phyloP scores from a whole-genome alignment of 768 basidiomycete species.

The Kwoniella heveanensis region DNA sequence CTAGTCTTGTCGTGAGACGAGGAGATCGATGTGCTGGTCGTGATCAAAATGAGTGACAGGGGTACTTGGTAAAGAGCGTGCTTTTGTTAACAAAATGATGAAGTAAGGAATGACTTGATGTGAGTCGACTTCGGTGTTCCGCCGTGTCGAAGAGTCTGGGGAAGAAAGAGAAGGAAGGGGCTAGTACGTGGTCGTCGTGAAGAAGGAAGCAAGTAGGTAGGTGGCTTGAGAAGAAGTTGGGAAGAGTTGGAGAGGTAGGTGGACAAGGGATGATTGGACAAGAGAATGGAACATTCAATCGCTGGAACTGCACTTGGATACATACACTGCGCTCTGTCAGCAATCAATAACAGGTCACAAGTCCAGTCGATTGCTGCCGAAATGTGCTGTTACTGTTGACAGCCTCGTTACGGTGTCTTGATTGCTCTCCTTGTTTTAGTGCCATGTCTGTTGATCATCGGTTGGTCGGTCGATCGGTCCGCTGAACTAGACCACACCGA shows the following conservation, averaged over 20 bases:
- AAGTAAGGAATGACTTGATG: background rate
- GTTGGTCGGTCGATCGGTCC: conserved; percentile 2
- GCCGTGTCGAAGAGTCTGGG: background rate
- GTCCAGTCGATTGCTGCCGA: too few species aligned
- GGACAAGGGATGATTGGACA: too few species aligned
- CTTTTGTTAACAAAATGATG: background rate
- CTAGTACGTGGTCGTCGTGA: background rate
- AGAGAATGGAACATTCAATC: background rate
- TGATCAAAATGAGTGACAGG: background rate
- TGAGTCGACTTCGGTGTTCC: too few species aligned
- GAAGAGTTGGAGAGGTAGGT: background rate
- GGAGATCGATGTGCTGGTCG: too few species aligned
- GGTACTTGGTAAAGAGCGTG: background rate
- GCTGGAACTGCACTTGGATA: background rate
- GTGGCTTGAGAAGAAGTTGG: background rate
- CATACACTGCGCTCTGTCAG: background rate
- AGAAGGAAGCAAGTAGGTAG: background rate
- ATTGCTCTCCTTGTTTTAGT: too few species aligned
- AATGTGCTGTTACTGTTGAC: too few species aligned
- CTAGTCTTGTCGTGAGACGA: background rate
- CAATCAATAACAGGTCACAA: background rate
- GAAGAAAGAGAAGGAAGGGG: background rate
- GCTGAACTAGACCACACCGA: too few species aligned
- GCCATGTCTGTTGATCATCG: background rate
- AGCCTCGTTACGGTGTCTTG: too few species aligned